These are phyloP conservation scores for Russula sp. DNA, from an alignment of 768 basidiomycete genomes.

Conservation along the genomic window DNA sequence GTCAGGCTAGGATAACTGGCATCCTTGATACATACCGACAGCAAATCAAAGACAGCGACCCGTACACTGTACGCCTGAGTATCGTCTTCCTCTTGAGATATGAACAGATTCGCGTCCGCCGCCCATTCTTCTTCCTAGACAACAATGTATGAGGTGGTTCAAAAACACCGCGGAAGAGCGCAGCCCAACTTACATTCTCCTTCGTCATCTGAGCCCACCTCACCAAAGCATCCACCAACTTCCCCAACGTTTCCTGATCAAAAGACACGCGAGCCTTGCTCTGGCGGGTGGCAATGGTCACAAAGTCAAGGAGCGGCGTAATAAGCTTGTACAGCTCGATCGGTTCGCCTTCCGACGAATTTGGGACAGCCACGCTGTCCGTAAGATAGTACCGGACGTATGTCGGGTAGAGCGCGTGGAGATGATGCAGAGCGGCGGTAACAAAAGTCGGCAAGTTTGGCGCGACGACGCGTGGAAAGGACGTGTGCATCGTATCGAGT, in stretches of 20 bases:
- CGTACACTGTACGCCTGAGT: conserved; percentile 75
- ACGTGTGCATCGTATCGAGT: conserved; percentile 67
- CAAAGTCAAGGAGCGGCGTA: conserved; percentile 74
- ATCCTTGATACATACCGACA: conserved; percentile 45
- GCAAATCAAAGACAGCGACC: conserved; percentile 76
- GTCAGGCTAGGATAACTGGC: not conserved
- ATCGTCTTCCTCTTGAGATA: conserved; percentile 93
- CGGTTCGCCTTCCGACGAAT: conserved; percentile 65
- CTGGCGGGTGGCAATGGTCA: conserved; percentile 56
- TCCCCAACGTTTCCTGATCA: conserved; percentile 37
- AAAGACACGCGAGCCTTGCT: conserved; percentile 64
- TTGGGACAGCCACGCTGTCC: conserved; percentile 46
- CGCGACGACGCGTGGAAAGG: conserved; percentile 70
- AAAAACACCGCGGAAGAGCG: not conserved
- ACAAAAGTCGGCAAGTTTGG: conserved; percentile 58
- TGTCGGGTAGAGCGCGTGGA: conserved; percentile 49
- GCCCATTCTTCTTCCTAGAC: conserved; percentile 86
- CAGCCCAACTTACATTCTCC: conserved; percentile 59
- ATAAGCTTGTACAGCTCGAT: conserved; percentile 73
- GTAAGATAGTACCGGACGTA: conserved; percentile 59
- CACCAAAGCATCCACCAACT: conserved; percentile 50
- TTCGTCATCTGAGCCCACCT: conserved; percentile 80
- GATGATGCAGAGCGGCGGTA: conserved; percentile 48
- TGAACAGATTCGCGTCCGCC: conserved; percentile 82
- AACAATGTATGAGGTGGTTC: conserved; percentile 4